A percentile compares a stretch with the other conserved stretches of the same genome.
phyloP scores from a whole-genome alignment of 176 grass and related monocot species.

The Bromus sterilis region DNA sequence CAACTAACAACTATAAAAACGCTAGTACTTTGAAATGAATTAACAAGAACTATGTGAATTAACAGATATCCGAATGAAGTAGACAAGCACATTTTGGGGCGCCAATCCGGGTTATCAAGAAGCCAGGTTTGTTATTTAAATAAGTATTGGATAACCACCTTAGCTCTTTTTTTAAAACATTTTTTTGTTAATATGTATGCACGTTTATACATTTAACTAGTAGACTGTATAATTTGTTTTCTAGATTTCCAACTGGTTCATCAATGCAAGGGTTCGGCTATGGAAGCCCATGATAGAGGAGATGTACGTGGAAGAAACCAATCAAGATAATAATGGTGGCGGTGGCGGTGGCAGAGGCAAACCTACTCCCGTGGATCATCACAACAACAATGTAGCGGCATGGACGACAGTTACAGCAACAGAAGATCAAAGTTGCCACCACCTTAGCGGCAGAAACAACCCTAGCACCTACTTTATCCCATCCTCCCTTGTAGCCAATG shows the following conservation, averaged over 20 bases:
- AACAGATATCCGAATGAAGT: conserved; percentile 74
- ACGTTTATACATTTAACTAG: background rate
- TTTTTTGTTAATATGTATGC: background rate
- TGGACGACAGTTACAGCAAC: background rate
- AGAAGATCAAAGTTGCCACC: background rate
- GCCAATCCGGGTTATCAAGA: conserved; percentile 69
- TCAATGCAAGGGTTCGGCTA: conserved; percentile 81
- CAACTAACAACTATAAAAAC: background rate
- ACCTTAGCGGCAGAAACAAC: background rate
- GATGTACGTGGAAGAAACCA: conserved; percentile 67
- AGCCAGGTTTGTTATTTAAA: conserved; percentile 43
- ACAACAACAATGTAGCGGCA: background rate
- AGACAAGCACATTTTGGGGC: conserved; percentile 76
- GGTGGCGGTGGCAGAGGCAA: background rate
- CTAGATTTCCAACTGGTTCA: conserved; percentile 95
- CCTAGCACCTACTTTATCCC: background rate
- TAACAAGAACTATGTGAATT: background rate
- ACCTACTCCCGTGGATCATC: background rate
- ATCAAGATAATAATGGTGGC: background rate
- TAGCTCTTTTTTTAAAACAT: background rate
- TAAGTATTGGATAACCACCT: background rate
- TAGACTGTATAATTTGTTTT: background rate
- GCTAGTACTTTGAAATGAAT: background rate
- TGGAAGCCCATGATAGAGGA: conserved; percentile 97
- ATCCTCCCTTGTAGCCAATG: background rate